Base-by-base conservation (phyloP, 2,329 filamentous ascomycete genomes). In the Calonectria naviculata region DNA sequence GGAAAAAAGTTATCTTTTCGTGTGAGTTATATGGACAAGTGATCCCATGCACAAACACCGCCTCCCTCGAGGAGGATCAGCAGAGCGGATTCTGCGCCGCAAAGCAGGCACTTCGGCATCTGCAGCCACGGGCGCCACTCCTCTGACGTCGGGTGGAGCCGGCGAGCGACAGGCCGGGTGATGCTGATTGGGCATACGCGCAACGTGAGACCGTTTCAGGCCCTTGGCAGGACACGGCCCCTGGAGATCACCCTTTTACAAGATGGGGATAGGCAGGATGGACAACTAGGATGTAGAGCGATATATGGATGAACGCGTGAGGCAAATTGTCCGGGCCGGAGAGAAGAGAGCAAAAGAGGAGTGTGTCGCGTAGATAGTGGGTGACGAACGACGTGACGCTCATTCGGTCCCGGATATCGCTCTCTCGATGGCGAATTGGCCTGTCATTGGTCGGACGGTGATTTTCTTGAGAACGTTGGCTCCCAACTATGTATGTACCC, bases 201-300 rank as follows among this genome's bases (percentile, higher is more conserved):
- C 3, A 71, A 41, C 61, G 75, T 75, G 77, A 78, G 78, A 75
- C 66, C 73, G 76, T 78, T 76, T 78, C 76, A 78, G 76, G 73
- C 75, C 76, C 76, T 56, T 74, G 71, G 64, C 67, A 54, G 41
- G 8, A 34, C 36, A 46, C 54, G 64, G 62, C 70, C 74, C 75
- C 69, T 76, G 70, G 60, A 38, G 73, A 73, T 68, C 71, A 68
- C 67, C 68, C 65, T 71, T 70, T 58, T 54, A 34, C 36, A 58
- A 58, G 52, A 58, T 58, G 52, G 52, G 52, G 52, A 58, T 58
- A 17, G 52, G 36, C 52, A 49, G 54, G 52, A 65, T 69, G 41
- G 54, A 58, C 67, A 61, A 29, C 49, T 28, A 17, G 56, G 68
- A 70, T 62, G 46, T 12, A 24, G 28, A 61, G 56, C 36, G 26